Evolutionary conservation across 352 stramenopile species (phyloP).

Genomic region (Pythium phragmitis): DNA sequence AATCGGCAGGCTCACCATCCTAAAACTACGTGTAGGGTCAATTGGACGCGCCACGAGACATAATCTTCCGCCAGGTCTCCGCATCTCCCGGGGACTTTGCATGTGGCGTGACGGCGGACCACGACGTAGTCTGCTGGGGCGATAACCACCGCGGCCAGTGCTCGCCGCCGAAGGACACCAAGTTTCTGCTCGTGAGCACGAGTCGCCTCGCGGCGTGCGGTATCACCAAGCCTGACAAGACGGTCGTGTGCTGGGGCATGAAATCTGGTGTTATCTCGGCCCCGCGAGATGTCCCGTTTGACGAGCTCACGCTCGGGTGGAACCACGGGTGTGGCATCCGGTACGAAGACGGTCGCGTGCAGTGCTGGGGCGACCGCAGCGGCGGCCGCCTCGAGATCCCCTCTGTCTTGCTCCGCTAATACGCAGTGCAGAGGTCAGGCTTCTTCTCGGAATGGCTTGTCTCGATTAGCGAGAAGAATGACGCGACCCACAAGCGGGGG

Average conservation of each 20-base stretch:
- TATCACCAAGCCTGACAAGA: conserved; percentile 56
- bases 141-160: conserved; percentile 70
- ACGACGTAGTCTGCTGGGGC: conserved; percentile 67
- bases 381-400: conserved; percentile 52
- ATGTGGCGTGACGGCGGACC: conserved; percentile 58
- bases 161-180: conserved; percentile 37
- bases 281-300: conserved; percentile 51
- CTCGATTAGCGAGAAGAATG: conserved; percentile 42
- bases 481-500: conserved; percentile 22
- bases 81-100: conserved; percentile 59
- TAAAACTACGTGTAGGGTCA: conserved; percentile 39
- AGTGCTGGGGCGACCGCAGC: conserved; percentile 63
- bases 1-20: neutral
- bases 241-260: conserved; percentile 69
- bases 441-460: conserved; percentile 40
- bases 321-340: conserved; percentile 75
- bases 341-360: conserved; percentile 56
- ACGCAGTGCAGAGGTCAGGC: neutral
- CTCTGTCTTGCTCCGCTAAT: conserved; percentile 26
- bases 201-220: conserved; percentile 63
- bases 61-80: conserved; percentile 64
- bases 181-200: conserved; percentile 68
- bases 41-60: conserved; percentile 36
- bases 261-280: conserved; percentile 55
- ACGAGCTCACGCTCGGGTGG: conserved; percentile 69